Conservation (phyloP, 345 rosid genomes). For the Aquilaria yunnanensis region DNA sequence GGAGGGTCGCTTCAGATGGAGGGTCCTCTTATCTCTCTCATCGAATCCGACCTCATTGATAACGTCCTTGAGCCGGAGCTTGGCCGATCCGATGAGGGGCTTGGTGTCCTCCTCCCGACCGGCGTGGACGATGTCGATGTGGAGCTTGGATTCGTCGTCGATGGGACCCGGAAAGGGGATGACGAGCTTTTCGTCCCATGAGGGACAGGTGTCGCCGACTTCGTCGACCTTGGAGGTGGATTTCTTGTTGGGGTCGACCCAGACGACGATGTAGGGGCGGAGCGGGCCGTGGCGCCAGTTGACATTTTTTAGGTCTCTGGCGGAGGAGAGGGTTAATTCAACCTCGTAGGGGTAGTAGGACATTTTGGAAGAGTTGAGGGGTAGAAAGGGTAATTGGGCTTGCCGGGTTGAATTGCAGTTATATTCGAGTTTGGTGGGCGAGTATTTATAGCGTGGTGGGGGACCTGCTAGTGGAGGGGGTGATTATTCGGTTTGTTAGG, state of each 20-base stretch:
- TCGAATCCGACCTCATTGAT: slow-evolving; percentile 50
- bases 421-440: too few species aligned
- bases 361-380: too few species aligned
- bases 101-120: slow-evolving; percentile 63
- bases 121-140: slow-evolving; percentile 68
- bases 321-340: slow-evolving; percentile 50
- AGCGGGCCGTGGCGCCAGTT: slow-evolving; percentile 77
- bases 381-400: too few species aligned
- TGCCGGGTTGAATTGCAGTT: too few species aligned
- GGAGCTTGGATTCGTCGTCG: slow-evolving; percentile 35
- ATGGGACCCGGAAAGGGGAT: slow-evolving; percentile 35
- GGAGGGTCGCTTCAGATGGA: slow-evolving; percentile 78
- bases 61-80: slow-evolving; percentile 55
- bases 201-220: slow-evolving; percentile 55
- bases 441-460: too few species aligned
- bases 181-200: slow-evolving; percentile 55
- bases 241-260: slow-evolving; percentile 57
- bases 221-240: slow-evolving; percentile 55
- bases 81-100: slow-evolving; percentile 73
- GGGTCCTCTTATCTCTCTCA: slow-evolving; percentile 22
- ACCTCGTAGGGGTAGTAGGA: slow-evolving; percentile 28
- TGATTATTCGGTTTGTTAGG: too few species aligned
- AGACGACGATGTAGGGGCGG: slow-evolving; percentile 65
- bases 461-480: too few species aligned
- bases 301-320: slow-evolving; percentile 73